phyloP scores from a whole-genome alignment of 129 eudicot genomes.

The Oenanthe sinensis region DNA sequence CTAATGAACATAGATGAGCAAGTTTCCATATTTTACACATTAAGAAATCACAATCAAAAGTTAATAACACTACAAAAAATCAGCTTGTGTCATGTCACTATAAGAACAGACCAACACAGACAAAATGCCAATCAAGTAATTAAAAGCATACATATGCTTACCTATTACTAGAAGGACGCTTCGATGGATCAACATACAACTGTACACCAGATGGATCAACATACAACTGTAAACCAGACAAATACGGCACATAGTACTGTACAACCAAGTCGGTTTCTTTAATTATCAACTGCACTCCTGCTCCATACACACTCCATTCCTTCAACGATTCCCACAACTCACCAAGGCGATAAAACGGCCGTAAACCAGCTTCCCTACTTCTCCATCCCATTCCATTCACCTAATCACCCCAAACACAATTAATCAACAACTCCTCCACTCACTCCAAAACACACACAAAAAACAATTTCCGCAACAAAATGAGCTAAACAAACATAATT shows the following conservation, averaged over 20 bases:
- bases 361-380: conserved; percentile 22
- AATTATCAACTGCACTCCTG: conserved; percentile 59
- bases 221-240: conserved; percentile 70
- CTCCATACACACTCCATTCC: conserved; percentile 70
- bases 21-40: not conserved
- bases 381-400: conserved; percentile 19
- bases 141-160: conserved; percentile 20
- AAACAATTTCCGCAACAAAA: not conserved
- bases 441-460: not conserved
- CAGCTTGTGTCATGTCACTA: not conserved
- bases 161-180: conserved; percentile 27
- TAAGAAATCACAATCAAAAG: not conserved
- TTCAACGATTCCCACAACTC: conserved; percentile 56
- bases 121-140: not conserved
- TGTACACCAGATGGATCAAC: conserved; percentile 69
- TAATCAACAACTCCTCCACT: not conserved
- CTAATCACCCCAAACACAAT: conserved; percentile 21
- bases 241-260: conserved; percentile 59
- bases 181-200: conserved; percentile 43
- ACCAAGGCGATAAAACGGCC: conserved; percentile 37
- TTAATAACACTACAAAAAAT: conserved; percentile 8
- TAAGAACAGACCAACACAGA: not conserved
- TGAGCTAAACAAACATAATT: not conserved
- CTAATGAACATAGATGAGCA: not conserved
- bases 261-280: conserved; percentile 34